phyloP scores from a whole-genome alignment of 108 stramenopile species.

The Discostella stelligeroides region DNA sequence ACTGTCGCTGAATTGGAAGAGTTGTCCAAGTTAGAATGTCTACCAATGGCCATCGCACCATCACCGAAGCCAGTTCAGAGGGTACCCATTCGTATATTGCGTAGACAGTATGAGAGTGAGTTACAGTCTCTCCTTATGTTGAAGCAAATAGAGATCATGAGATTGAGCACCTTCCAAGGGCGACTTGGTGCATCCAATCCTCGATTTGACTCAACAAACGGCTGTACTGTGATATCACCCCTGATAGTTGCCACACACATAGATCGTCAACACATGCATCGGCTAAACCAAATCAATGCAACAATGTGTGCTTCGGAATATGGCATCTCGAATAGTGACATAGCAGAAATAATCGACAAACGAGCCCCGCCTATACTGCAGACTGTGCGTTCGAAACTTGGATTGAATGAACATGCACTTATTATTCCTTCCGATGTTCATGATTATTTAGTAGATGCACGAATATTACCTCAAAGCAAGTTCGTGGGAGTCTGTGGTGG shows the following conservation, averaged over 20 bases:
- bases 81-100: conserved; percentile 26
- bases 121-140: conserved; percentile 45
- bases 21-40: no score
- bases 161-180: conserved; percentile 82
- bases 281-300: no score
- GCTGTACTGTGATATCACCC: conserved; percentile 89
- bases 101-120: conserved; percentile 8
- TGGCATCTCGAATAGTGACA: conserved; percentile 59
- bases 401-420: conserved; percentile 69
- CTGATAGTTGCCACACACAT: conserved; percentile 67
- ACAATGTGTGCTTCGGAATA: conserved; percentile 19
- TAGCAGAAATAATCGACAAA: conserved; percentile 74
- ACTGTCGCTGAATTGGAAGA: conserved; percentile 16
- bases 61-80: conserved; percentile 10
- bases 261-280: no score
- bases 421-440: conserved; percentile 92
- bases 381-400: conserved; percentile 72
- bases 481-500: conserved; percentile 89
- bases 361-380: conserved; percentile 67
- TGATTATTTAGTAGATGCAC: conserved; percentile 86
- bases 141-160: conserved; percentile 63
- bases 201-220: conserved; percentile 75
- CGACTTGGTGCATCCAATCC: conserved; percentile 40
- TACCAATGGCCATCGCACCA: no score
- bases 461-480: conserved; percentile 75